Evolutionary conservation across 1,139 yeast species (phyloP).

Genomic region (Sugiyamaella xylanicola): DNA sequence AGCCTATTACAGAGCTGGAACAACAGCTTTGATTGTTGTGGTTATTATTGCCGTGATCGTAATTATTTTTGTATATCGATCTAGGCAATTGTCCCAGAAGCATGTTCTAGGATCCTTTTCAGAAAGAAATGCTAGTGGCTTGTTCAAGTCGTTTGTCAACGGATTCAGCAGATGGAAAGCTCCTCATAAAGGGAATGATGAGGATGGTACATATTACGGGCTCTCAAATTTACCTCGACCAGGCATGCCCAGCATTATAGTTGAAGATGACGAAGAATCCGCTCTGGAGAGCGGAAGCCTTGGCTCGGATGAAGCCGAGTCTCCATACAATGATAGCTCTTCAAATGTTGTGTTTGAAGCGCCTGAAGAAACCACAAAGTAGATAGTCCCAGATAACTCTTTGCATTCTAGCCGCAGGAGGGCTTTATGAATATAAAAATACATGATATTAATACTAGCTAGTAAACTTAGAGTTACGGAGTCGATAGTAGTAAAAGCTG

Average conservation of each 20-base stretch:
- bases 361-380: slow-evolving; percentile 8
- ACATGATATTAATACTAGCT: too few species aligned
- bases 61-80: slow-evolving; percentile 28
- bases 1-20: slow-evolving; percentile 47
- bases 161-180: slow-evolving; percentile 38
- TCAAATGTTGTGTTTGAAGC: slow-evolving; percentile 22
- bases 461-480: too few species aligned
- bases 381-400: background rate
- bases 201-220: slow-evolving; percentile 21
- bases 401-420: too few species aligned
- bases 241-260: slow-evolving; percentile 17
- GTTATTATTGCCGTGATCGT: slow-evolving; percentile 35
- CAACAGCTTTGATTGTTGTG: slow-evolving; percentile 42
- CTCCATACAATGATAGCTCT: slow-evolving; percentile 20
- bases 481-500: too few species aligned
- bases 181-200: slow-evolving; percentile 12
- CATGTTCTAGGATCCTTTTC: slow-evolving; percentile 11
- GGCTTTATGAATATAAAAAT: background rate
- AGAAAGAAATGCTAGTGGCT: slow-evolving; percentile 17
- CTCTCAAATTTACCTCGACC: slow-evolving; percentile 16
- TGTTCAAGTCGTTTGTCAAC: slow-evolving; percentile 30
- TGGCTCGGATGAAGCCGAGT: slow-evolving; percentile 12
- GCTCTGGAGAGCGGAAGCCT: slow-evolving; percentile 13
- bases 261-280: slow-evolving; percentile 26
- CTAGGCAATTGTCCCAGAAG: slow-evolving; percentile 12